Conservation (phyloP, 2,329 filamentous ascomycete species). For the Zarea fungicola region DNA sequence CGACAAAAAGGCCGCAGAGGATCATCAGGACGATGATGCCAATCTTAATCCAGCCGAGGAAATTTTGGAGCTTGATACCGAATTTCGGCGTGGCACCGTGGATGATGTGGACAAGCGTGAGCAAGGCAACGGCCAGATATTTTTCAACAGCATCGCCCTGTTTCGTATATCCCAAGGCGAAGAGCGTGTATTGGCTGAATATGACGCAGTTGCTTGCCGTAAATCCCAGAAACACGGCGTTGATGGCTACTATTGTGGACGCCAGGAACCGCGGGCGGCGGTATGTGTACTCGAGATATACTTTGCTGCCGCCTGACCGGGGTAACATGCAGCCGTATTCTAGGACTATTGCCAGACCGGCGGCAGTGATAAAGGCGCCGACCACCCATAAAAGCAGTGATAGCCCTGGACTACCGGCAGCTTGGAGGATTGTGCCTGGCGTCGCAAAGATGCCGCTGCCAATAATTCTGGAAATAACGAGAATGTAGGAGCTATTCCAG, state of each 20-base stretch:
- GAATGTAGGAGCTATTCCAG: conserved; percentile 60
- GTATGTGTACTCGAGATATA: conserved; percentile 67
- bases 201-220: conserved; percentile 67
- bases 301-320: conserved; percentile 62
- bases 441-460: conserved; percentile 70
- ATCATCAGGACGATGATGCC: conserved; percentile 57
- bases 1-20: conserved; percentile 53
- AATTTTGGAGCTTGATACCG: conserved; percentile 56
- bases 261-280: conserved; percentile 58
- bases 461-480: conserved; percentile 64
- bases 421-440: conserved; percentile 60
- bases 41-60: conserved; percentile 60
- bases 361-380: conserved; percentile 56
- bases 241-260: conserved; percentile 57
- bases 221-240: conserved; percentile 60
- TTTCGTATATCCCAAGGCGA: conserved; percentile 48
- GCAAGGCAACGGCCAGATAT: conserved; percentile 48
- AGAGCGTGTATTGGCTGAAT: conserved; percentile 60
- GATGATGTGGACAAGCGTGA: conserved; percentile 52
- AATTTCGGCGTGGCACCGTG: conserved; percentile 54
- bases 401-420: conserved; percentile 61
- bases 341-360: conserved; percentile 55
- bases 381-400: conserved; percentile 58
- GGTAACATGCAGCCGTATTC: conserved; percentile 70
- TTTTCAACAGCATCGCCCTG: conserved; percentile 49